Base-by-base conservation (phyloP, 345 rosid genomes). In the Zanthoxylum bungeanum region DNA sequence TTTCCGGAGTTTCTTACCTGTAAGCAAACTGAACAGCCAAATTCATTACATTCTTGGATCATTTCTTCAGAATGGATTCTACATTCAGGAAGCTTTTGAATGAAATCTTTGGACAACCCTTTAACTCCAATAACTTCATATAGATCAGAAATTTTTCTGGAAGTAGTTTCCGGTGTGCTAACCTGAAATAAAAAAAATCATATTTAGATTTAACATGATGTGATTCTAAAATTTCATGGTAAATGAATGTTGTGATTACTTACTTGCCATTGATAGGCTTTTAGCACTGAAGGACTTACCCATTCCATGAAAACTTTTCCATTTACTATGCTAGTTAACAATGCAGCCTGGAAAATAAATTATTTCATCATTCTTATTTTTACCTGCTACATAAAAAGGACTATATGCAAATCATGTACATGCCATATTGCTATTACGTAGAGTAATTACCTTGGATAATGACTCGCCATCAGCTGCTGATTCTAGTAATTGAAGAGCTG, bases 251-350 rank as follows among this genome's bases (percentile, higher is more conserved):
- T 57, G 17, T 16, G 21, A 39, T 5, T 24, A 85, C 92, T 88
- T 77, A 85, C 98, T 83, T 90, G 98, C 90, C 90, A 89, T 65
- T 93, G 98, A 69, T 93, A 93, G 11, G 98, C 97, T 81, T 89
- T 89, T 40, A 89, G 82, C 74, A 93, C 64, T 25, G 87, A 91
- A 33, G 93, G 96, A 74, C 88, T 73, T 31, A 86, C 97, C 90
- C 93, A 83, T 69, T 89, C 98, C 80, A 83, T 75, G 80, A 88
- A 83, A 1, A 84, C 87, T 73, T 89, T 89, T 49, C 97, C 97
- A 82, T 83, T 84, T 75, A 93, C 59, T 68, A 91, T 66, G 74
- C 96, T 91, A 50, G 69, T 66, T 3, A 93, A 66, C 10, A 93
- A 73, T 24, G 85, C 93, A 58, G 82, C 83, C 96, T 93, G 86